phyloP scores from a whole-genome alignment of 306 rosid genomes.

The Hippophae rhamnoides region DNA sequence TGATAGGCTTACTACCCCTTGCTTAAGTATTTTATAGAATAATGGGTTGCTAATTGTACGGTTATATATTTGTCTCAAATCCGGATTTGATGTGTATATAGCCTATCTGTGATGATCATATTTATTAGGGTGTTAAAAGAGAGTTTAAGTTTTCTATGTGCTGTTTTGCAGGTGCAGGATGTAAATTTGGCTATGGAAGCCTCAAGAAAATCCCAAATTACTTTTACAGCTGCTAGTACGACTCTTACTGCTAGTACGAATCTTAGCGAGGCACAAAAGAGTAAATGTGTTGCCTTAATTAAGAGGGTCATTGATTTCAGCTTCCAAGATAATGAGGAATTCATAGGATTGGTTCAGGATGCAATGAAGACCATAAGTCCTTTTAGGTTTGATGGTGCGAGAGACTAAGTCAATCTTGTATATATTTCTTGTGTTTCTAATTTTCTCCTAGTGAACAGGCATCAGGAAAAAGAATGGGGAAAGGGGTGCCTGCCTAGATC shows the following conservation, averaged over 20 bases:
- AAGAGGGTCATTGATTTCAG: slow-evolving; percentile 62
- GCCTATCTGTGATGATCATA: slow-evolving; percentile 5
- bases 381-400: slow-evolving; percentile 47
- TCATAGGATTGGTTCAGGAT: slow-evolving; percentile 40
- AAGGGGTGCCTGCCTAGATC: slow-evolving; percentile 21
- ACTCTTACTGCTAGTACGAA: slow-evolving; percentile 25
- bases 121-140: slow-evolving; percentile 11
- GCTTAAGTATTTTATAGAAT: no score
- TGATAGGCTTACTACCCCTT: no score
- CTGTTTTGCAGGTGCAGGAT: slow-evolving; percentile 51
- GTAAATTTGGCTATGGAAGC: slow-evolving; percentile 65
- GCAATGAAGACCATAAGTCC: slow-evolving; percentile 43
- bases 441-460: slow-evolving; percentile 30
- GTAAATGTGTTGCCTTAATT: slow-evolving; percentile 34
- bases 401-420: slow-evolving; percentile 59
- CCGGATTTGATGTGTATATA: neutral
- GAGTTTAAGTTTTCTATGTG: slow-evolving; percentile 12
- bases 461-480: slow-evolving; percentile 16
- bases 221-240: slow-evolving; percentile 37
- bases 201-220: slow-evolving; percentile 45
- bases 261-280: slow-evolving; percentile 41
- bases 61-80: neutral
- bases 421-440: slow-evolving; percentile 25
- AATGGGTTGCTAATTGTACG: neutral
- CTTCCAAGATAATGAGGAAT: slow-evolving; percentile 75